These are phyloP conservation scores for Cercospora zeae-maydis DNA, from an alignment of 2,329 filamentous ascomycete genomes.

Conservation along the genomic window DNA sequence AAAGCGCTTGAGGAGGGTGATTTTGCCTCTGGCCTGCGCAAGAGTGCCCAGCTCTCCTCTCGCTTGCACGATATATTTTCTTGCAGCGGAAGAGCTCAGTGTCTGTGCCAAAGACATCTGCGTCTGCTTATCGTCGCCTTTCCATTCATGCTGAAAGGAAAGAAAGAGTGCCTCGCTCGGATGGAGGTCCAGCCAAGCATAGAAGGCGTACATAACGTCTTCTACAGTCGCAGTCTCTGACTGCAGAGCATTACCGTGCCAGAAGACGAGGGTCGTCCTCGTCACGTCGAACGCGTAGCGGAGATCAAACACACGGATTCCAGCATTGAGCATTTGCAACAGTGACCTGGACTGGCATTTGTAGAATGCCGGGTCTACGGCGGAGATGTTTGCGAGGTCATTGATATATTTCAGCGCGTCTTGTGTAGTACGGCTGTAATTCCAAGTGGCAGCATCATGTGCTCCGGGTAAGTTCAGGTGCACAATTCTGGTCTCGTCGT, in stretches of 20 bases:
- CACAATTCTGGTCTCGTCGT: constrained; percentile 43
- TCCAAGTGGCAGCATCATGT: constrained; percentile 53
- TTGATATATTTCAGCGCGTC: constrained; percentile 41
- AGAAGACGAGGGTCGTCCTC: constrained; percentile 48
- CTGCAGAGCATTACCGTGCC: constrained; percentile 47
- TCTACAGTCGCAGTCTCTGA: constrained; percentile 45
- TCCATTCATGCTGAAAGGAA: constrained; percentile 48
- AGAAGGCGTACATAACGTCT: constrained; percentile 48
- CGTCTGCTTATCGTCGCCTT: constrained; percentile 36
- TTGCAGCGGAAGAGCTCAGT: constrained; percentile 42
- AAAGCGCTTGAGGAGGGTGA: constrained; percentile 47
- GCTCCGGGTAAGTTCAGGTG: constrained; percentile 52
- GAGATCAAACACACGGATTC: constrained; percentile 51
- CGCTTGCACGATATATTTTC: constrained; percentile 41
- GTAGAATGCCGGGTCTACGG: constrained; percentile 38
- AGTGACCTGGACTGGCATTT: constrained; percentile 45
- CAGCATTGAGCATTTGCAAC: constrained; percentile 43
- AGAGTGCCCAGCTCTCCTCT: constrained; percentile 39
- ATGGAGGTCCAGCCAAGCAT: constrained; percentile 49
- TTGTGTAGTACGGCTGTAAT: constrained; percentile 47
- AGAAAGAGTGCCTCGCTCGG: constrained; percentile 47
- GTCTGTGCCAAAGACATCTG: constrained; percentile 41
- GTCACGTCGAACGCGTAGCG: constrained; percentile 50
- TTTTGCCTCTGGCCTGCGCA: constrained; percentile 39
- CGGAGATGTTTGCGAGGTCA: constrained; percentile 38